Evolutionary conservation across 2,329 filamentous ascomycete genomes (phyloP), one percentile per base, ranked within the genome.

Genomic region (Emergomyces orientalis): DNA sequence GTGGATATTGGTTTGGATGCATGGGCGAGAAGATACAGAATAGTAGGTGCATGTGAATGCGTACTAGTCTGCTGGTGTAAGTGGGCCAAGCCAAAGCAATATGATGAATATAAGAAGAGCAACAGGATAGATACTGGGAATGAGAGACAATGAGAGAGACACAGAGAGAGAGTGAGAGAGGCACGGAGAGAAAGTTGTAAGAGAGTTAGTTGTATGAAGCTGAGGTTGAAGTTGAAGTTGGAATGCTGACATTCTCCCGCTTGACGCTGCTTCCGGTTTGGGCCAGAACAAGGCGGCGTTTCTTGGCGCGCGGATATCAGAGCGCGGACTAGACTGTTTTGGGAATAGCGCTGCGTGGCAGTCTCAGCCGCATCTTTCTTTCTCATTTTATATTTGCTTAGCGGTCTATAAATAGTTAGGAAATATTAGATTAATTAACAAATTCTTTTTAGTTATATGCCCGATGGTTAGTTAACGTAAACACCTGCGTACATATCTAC

Each of bases 1-100:
- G 39, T 39, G 39, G 37, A 55, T 3, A 22, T 61, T 14, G 14
- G n/a, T 5, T 17, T 52, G 45, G 45, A 27, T 27, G 47, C 25
- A 49, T 41, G 45, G 27, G 45, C 32, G 27, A 30, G 25, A 61
- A 62, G 8, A 37, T 66, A 75, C 22, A 72, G 74, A 5, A 68
- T 72, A 2, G 66, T 75, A 9, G 65, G 70, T 67, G 54, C 69
- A 34, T 22, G 32, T 39, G n/a, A 1, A 39, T 56, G n/a, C 7
- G 4, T 14, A 22, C 19, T 39, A 32, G 30, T 34, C 8, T 49
- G 22, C 19, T 37, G 32, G 30, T 37, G 52, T 25, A 2, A 32
- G 0, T 37, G 19, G 2, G 22, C 2, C 14, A 17, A 6, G 22
- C 2, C 14, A 17, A 19, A n/a, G 17, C 1, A 14, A 43, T 43